phyloP scores from a whole-genome alignment of 2,329 filamentous ascomycete species.

The Tolypocladium endophyticum region DNA sequence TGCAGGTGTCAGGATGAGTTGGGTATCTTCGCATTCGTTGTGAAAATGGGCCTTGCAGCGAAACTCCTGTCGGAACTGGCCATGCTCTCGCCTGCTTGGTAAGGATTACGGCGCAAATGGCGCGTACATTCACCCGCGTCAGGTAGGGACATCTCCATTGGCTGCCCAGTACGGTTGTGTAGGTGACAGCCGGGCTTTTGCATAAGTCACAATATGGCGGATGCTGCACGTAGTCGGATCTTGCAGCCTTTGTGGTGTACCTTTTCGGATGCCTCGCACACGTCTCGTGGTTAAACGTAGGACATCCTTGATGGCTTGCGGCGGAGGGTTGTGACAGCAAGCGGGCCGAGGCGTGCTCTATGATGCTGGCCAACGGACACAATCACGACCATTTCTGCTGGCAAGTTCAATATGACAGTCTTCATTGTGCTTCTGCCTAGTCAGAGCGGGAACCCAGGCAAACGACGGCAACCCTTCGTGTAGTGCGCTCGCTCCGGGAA shows the following conservation, averaged over 20 bases:
- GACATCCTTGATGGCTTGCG: background rate
- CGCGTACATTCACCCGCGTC: background rate
- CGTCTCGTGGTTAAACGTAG: too few relatives aligned
- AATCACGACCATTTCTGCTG: background rate
- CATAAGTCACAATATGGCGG: background rate
- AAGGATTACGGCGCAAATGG: background rate
- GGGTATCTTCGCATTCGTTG: slow-evolving; percentile 2
- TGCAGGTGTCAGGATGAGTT: background rate
- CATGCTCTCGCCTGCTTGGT: background rate
- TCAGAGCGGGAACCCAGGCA: background rate
- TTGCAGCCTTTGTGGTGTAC: background rate
- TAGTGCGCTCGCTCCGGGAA: background rate
- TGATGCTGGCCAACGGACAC: background rate
- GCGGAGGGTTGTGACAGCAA: background rate
- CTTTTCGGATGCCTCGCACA: background rate
- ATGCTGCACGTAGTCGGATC: background rate
- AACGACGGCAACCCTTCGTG: background rate
- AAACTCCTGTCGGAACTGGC: background rate
- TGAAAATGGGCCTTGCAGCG: background rate
- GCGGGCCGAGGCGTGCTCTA: background rate
- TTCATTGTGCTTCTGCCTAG: background rate
- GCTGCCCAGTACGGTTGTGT: background rate
- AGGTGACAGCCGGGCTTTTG: background rate
- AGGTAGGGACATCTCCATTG: background rate
- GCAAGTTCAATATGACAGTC: background rate